Conservation (phyloP, 1,284 basidiomycete genomes). For the Ceratobasidium sp. region DNA sequence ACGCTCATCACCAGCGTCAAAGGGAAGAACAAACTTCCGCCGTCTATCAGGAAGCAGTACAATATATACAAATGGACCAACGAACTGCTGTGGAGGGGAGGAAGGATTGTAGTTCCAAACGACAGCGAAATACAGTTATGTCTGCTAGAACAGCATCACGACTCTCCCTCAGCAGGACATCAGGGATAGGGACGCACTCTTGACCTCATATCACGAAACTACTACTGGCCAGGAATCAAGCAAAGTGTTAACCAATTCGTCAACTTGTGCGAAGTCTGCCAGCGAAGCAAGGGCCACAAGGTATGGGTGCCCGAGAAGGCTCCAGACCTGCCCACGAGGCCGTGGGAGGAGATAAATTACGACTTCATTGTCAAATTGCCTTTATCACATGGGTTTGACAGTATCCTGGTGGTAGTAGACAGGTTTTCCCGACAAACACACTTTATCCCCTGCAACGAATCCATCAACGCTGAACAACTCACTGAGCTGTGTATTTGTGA, state of each 20-base stretch:
- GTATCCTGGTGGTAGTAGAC: constrained; percentile 59
- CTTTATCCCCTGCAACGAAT: constrained; percentile 53
- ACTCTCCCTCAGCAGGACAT: constrained; percentile 50
- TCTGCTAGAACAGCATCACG: too few relatives aligned
- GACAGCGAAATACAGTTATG: too few relatives aligned
- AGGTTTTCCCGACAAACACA: constrained; percentile 55
- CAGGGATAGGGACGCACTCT: constrained; percentile 52
- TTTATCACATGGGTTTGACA: constrained; percentile 52
- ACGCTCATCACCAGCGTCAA: too few relatives aligned
- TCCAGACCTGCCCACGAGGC: constrained; percentile 51
- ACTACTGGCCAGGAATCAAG: constrained; percentile 51
- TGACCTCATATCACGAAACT: constrained; percentile 52
- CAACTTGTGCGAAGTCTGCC: constrained; percentile 54
- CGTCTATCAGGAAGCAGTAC: too few relatives aligned
- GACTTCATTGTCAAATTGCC: constrained; percentile 60
- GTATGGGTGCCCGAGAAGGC: constrained; percentile 55
- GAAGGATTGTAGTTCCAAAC: too few relatives aligned
- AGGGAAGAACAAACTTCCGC: too few relatives aligned
- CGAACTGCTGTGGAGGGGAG: too few relatives aligned
- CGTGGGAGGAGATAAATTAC: constrained; percentile 59
- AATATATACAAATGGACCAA: too few relatives aligned
- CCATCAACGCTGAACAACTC: constrained; percentile 33
- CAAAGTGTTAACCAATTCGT: constrained; percentile 52
- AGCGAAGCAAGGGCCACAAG: constrained; percentile 53
- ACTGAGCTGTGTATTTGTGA: constrained; percentile 46